Evolutionary conservation across 2,329 filamentous ascomycete genomes (phyloP), one percentile per base, ranked within the genome.

Genomic region (Aspergillus sp.): DNA sequence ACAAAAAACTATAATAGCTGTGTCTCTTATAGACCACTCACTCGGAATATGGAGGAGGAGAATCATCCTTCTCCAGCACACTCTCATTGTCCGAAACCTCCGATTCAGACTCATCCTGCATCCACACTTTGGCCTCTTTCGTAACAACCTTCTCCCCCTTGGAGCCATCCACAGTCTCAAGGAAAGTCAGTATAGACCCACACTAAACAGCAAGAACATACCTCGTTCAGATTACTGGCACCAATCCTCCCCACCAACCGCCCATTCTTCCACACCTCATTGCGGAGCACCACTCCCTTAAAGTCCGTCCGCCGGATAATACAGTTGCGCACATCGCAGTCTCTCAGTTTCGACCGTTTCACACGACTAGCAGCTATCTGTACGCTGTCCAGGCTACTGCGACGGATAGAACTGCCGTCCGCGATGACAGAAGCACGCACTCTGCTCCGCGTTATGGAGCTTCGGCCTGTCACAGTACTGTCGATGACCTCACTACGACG

Each of bases 251-350:
- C 63, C 10, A 66, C 47, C 30, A 67, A 52, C 26, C 47, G 45
- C 2, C 62, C 63, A 45, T 53, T 55, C 50, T 56, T 62, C 65
- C 64, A 67, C 20, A 66, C 52, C 6, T 61, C 62, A 52, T 62
- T 54, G 44, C 59, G 56, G 13, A 65, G 41, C 30, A 61, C 47
- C 58, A 65, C 58, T 6, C 59, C 63, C 19, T 38, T 56, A 10
- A 66, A 63, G 4, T 59, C 51, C 8, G 55, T 56, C 19, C 52
- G 50, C 1, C 53, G 47, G 36, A 67, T 51, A 8, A 59, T 36
- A 50, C 62, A 66, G 7, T 63, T 52, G 0, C 48, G 46, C 5
- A 64, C 56, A 20, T 64, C 55, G n/a, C 64, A 66, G 6, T 66
- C 48, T 4, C 17, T 35, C 36, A 66, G 24, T 1, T 7, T 33